These are phyloP conservation scores for Agaricus subrufescens DNA, from an alignment of 768 basidiomycete genomes.

Conservation along the genomic window DNA sequence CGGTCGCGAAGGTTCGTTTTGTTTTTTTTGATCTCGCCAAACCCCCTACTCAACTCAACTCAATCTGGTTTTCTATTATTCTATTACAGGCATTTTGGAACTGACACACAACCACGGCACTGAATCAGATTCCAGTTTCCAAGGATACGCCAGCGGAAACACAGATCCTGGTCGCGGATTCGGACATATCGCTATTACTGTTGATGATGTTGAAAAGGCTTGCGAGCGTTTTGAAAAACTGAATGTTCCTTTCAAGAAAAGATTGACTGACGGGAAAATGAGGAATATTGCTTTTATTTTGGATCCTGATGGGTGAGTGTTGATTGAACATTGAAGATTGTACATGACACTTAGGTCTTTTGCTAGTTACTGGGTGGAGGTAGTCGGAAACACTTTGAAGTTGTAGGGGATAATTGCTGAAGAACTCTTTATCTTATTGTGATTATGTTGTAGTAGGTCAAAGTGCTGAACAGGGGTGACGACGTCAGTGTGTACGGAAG, in stretches of 20 bases:
- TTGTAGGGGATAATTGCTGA: not conserved
- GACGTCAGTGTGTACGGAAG: not conserved
- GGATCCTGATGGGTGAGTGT: conserved; percentile 74
- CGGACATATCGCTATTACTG: conserved; percentile 86
- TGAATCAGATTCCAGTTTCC: conserved; percentile 71
- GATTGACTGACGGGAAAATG: conserved; percentile 82
- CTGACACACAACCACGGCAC: conserved; percentile 90
- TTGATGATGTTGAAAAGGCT: conserved; percentile 77
- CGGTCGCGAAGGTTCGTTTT: conserved; percentile 58
- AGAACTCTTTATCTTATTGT: not conserved
- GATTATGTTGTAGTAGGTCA: not conserved
- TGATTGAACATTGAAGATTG: not conserved
- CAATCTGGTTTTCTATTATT: too few species aligned
- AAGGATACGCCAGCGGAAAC: conserved; percentile 87
- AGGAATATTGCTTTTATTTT: conserved; percentile 77
- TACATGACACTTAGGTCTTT: not conserved
- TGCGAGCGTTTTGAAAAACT: conserved; percentile 80
- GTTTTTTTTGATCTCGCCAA: too few species aligned
- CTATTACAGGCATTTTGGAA: conserved; percentile 65
- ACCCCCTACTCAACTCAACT: too few species aligned
- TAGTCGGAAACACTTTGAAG: conserved; percentile 9
- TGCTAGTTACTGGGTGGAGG: conserved; percentile 20
- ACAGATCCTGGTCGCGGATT: conserved; percentile 74
- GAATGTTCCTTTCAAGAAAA: conserved; percentile 85
- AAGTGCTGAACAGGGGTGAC: too few species aligned